Evolutionary conservation across 2,329 filamentous ascomycete species (phyloP), one percentile per base, ranked within the genome.

Genomic region (Bisporella sp.): DNA sequence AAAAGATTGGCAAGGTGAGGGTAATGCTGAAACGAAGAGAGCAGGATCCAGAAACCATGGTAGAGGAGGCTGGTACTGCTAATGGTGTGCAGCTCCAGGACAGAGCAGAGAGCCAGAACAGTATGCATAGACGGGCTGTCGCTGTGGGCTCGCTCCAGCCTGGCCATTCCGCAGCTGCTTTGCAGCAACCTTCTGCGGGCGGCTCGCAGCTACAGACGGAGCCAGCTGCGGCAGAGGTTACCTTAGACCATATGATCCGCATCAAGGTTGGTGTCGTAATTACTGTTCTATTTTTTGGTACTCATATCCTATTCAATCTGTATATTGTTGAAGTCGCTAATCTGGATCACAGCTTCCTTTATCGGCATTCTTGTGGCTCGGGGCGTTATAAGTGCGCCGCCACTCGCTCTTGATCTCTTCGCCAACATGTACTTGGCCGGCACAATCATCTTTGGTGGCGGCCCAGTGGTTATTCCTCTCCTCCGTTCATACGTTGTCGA

Each of bases 371-470:
- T 87, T 62, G 70, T 77, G 12, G 57, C 76, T 0, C 72, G 74
- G 35, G 73, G 63, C 65, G 73, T 60, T 54, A 66, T 67, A 45
- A 68, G 45, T 2, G 45, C 76, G 8, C 50, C 64, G 0, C 71
- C 78, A 0, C 66, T 81, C 0, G 66, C 75, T 0, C 80, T 81
- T 57, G 71, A 76, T 45, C 73, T 89, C 29, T 88, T 89, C 58
- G 73, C 82, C 4, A 89, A 87, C 64, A 77, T 89, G 68, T 88
- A 84, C 59, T 78, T 89, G 0, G 85, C 85, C 0, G 85, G 85
- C 0, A 89, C 84, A 1, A 76, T 39, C 13, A 39, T 39, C 32
- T 66, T 66, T 46, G 81, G 81, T 4, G 81, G 81, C 2, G 81
- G 81, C 0, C 81, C 81, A 0, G 81, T 84, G 0, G 81, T 85